Conservation (phyloP, 2,329 filamentous ascomycete genomes). For the Hypoxylon sp. region DNA sequence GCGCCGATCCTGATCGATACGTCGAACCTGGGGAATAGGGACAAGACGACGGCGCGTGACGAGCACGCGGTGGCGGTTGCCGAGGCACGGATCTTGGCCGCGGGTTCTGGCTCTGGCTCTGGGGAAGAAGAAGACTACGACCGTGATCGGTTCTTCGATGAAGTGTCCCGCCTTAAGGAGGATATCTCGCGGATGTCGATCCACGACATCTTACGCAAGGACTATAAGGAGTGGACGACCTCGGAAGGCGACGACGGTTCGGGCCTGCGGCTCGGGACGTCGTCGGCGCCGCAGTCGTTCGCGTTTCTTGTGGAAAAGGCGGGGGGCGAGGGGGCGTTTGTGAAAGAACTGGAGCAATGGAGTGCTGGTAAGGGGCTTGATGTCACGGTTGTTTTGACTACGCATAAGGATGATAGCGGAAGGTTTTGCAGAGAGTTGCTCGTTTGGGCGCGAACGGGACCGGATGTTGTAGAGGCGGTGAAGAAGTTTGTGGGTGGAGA, state of each 20-base stretch:
- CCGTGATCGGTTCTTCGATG: constrained; percentile 66
- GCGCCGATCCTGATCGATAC: constrained; percentile 82
- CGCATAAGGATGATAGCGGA: constrained; percentile 62
- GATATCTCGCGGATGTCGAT: constrained; percentile 71
- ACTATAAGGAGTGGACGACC: constrained; percentile 81
- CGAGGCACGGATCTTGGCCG: constrained; percentile 58
- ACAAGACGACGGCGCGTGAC: constrained; percentile 75
- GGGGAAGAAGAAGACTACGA: constrained; percentile 57
- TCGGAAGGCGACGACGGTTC: constrained; percentile 48
- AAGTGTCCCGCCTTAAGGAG: constrained; percentile 73
- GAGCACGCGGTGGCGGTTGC: constrained; percentile 67
- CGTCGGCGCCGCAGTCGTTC: constrained; percentile 72
- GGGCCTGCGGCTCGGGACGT: constrained; percentile 68
- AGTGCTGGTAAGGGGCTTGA: constrained; percentile 69
- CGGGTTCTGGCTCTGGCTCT: constrained; percentile 27
- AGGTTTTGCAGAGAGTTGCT: constrained; percentile 75
- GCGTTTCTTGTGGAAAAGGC: constrained; percentile 69
- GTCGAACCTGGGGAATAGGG: constrained; percentile 67
- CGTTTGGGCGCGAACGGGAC: constrained; percentile 69
- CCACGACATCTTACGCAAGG: constrained; percentile 79
- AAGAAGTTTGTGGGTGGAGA: constrained; percentile 64
- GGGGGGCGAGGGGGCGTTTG: constrained; percentile 58
- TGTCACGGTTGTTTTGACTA: constrained; percentile 76
- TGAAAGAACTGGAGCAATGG: constrained; percentile 64
- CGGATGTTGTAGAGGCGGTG: constrained; percentile 61